phyloP scores from a whole-genome alignment of 352 stramenopile genomes.

The Pythium scleroteichum region DNA sequence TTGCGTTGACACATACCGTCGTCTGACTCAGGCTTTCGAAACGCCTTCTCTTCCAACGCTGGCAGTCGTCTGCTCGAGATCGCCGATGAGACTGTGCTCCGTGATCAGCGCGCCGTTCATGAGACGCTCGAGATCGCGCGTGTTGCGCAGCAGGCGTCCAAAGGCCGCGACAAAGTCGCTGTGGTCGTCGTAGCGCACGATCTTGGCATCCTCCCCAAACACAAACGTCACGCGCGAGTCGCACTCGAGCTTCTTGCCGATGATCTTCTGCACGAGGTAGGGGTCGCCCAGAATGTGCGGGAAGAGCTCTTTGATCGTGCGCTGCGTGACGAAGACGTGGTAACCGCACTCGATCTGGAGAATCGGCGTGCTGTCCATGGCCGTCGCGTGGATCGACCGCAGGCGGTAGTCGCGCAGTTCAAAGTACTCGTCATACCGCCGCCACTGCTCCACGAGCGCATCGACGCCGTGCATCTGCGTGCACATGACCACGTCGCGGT shows the following conservation, averaged over 20 bases:
- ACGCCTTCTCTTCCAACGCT: too few species aligned
- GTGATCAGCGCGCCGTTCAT: constrained; percentile 14
- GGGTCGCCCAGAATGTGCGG: constrained; percentile 28
- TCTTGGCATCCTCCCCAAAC: constrained; percentile 26
- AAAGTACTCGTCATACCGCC: constrained; percentile 17
- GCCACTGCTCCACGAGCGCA: constrained; percentile 16
- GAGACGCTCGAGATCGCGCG: constrained; percentile 7
- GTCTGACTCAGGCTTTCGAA: too few species aligned
- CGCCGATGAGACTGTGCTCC: constrained; percentile 17
- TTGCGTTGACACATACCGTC: too few species aligned
- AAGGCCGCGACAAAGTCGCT: constrained; percentile 33
- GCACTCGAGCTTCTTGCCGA: constrained; percentile 28
- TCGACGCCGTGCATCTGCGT: constrained; percentile 12
- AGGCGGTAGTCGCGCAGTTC: constrained; percentile 10
- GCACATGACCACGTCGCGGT: constrained; percentile 10
- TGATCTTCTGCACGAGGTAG: constrained; percentile 24
- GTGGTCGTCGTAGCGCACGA: constrained; percentile 30
- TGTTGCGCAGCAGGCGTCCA: neutral
- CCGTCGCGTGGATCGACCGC: constrained; percentile 10
- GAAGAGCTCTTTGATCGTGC: constrained; percentile 27
- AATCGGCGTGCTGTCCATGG: constrained; percentile 12
- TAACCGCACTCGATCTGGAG: constrained; percentile 16
- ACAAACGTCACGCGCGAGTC: constrained; percentile 25
- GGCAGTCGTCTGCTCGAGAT: neutral
- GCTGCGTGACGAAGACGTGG: constrained; percentile 20